Evolutionary conservation across 176 grass and related monocot species (phyloP), one percentile per base, ranked within the genome.

Genomic region (Avena insularis): DNA sequence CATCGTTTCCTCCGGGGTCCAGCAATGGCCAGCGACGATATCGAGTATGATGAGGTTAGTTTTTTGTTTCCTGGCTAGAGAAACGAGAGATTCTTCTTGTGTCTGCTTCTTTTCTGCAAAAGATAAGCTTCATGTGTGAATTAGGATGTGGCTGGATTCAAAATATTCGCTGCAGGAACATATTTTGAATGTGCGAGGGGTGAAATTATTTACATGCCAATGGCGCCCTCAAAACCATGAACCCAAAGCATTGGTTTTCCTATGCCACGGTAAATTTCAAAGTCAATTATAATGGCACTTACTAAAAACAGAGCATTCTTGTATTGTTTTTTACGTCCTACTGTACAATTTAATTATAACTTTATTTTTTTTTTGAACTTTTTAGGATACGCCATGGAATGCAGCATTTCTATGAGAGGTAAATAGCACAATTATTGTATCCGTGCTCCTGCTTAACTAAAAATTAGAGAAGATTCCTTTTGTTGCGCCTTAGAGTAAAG

Each of bases 381-480:
- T 72, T 80, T 45, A 94, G 90, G 90, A 72, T 97, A 97, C 43
- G 95, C 92, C 6, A 89, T 94, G 92, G 95, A 97, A 77, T 97
- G 92, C 65, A 97, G 92, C 84, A 91, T 97, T 84, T 89, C 95
- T 31, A 92, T 94, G 92, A 92, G 88, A 94, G 95, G 94, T 97
- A 84, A 79, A 45, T 19, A 82, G 1, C 47, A 40, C 2, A 76
- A 35, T 16, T 82, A 1, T 14, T 58, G 10, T 13, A 25, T 35
- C 13, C 43, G n/a, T 5, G 7, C 12, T 56, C 56, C 25, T n/a
- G 8, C 46, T 63, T 35, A 47, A 3, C 1, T 74, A 48, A 12
- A 31, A 53, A 63, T 16, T 3, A 6, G 46, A 51, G 3, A 33
- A 66, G 6, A 53, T 61, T 9, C 12, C 9, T 38, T 7, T n/a